These are phyloP conservation scores for Tuber microsphaerosporum DNA, from an alignment of 495 filamentous ascomycete genomes.

Conservation along the genomic window DNA sequence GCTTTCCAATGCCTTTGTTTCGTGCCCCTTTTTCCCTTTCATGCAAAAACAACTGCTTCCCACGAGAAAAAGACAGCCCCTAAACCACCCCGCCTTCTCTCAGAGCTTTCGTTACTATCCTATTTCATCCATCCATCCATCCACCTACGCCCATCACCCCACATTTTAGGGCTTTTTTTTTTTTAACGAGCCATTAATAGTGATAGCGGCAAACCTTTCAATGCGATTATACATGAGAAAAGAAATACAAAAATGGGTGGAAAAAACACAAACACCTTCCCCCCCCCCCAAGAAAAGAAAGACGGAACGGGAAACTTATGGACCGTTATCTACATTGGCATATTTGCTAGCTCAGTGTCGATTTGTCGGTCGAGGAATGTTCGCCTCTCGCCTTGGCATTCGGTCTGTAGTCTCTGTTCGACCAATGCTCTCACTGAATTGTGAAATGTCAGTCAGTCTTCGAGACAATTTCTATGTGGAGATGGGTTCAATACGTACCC, in stretches of 20 bases:
- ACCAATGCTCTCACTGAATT: constrained; percentile 67
- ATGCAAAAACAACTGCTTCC: constrained; percentile 27
- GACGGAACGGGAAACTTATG: constrained; percentile 6
- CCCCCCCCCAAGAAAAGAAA: constrained; percentile 11
- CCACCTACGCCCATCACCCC: neutral
- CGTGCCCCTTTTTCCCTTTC: constrained; percentile 21
- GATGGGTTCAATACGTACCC: constrained; percentile 45
- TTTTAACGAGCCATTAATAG: constrained; percentile 21
- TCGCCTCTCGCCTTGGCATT: constrained; percentile 71
- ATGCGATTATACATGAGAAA: constrained; percentile 28
- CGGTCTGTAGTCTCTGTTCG: constrained; percentile 84
- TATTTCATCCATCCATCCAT: neutral
- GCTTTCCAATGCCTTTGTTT: constrained; percentile 10
- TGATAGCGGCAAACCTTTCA: constrained; percentile 16
- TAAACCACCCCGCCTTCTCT: neutral
- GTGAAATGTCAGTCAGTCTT: constrained; percentile 28
- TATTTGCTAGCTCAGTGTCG: constrained; percentile 86
- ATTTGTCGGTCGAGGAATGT: constrained; percentile 84
- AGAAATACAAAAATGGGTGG: constrained; percentile 17
- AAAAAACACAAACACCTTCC: neutral
- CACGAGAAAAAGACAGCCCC: constrained; percentile 25
- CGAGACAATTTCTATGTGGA: constrained; percentile 18
- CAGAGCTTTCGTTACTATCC: neutral
- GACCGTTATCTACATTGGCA: constrained; percentile 47
- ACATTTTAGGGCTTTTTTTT: constrained; percentile 3